Base-by-base conservation (phyloP, 1,284 basidiomycete species). In the Cystobasidium slooffiae region DNA sequence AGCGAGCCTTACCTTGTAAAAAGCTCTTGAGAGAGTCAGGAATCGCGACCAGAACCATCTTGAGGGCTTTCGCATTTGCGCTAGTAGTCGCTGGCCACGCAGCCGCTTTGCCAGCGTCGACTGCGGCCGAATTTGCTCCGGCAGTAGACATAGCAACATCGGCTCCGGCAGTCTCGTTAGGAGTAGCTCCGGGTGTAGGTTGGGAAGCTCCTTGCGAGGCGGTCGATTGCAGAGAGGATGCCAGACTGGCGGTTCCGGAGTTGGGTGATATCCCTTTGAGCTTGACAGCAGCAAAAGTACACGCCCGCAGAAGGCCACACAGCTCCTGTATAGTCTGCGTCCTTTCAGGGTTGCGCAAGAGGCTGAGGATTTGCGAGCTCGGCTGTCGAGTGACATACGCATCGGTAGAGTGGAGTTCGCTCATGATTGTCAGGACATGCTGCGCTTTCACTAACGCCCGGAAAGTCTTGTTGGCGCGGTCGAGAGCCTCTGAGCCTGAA, bases 371-470 rank as follows among this genome's bases (percentile, higher is more conserved):
- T 6, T 88, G 86, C 3, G 90, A 88, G 0, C 91, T 89, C 43
- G 89, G 87, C 77, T 94, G 88, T 59, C 90, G 88, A 78, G 94
- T 92, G n/a, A 89, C 86, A 82, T 91, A 94, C 5, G 90, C 89
- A 53, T 92, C 88, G n/a, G 91, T 92, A 3, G 89, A 87, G 82
- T 95, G 93, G 14, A 94, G 89, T 79, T 97, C 96, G 10, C 91
- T 91, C 65, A 99, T 87, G 22, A 98, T 83, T 20, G 92, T 91
- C 46, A 91, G 86, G 22, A 92, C 88, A 49, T 91, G 89, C 78
- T 93, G 89, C 24, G 97, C 84, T 8, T 88, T 87, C 51, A 93
- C 87, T n/a, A 96, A 85, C 77, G 85, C 86, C 56, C 93, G 88
- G 85, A 95, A 95, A 37, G 85, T 84, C 31, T 83, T 81, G 79